Percentiles rank a stretch among this genome's conserved stretches.
Conservation (phyloP, 306 rosid species). For the Lathyrus tuberosus region DNA sequence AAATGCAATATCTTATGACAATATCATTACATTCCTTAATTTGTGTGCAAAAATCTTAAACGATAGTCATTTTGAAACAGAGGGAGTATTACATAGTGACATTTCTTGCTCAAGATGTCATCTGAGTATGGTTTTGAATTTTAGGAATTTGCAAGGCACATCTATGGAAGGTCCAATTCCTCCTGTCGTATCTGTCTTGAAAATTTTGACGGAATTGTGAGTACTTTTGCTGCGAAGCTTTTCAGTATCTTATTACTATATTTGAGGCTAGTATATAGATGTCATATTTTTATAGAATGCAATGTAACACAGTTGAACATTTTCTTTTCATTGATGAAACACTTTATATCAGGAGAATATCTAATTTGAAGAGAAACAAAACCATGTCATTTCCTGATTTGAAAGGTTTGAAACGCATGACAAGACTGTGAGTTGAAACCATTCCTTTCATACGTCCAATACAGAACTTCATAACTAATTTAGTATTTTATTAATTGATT, state of each 20-base stretch:
- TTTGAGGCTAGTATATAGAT: no score
- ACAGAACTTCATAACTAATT: neutral
- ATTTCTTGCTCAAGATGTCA: neutral
- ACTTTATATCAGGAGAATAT: conserved; percentile 62
- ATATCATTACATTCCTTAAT: no score
- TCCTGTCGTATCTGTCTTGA: conserved; percentile 50
- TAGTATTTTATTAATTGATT: neutral
- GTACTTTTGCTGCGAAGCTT: conserved; percentile 29
- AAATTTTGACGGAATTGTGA: conserved; percentile 56
- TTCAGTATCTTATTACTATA: neutral
- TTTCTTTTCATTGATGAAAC: conserved; percentile 30
- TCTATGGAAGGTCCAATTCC: no score
- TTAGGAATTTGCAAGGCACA: conserved; percentile 44
- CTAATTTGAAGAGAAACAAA: conserved; percentile 64
- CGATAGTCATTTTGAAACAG: no score
- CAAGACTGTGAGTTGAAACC: conserved; percentile 51
- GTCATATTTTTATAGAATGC: no score
- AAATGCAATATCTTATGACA: no score
- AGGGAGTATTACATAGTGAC: neutral
- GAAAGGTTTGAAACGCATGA: conserved; percentile 36
- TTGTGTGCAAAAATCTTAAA: no score
- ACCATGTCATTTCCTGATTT: conserved; percentile 60
- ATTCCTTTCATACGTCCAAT: neutral
- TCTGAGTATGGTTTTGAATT: neutral
- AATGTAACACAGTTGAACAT: no score